phyloP scores from a whole-genome alignment of 2,329 filamentous ascomycete genomes.

The Lasiodiplodia gonubiensis region DNA sequence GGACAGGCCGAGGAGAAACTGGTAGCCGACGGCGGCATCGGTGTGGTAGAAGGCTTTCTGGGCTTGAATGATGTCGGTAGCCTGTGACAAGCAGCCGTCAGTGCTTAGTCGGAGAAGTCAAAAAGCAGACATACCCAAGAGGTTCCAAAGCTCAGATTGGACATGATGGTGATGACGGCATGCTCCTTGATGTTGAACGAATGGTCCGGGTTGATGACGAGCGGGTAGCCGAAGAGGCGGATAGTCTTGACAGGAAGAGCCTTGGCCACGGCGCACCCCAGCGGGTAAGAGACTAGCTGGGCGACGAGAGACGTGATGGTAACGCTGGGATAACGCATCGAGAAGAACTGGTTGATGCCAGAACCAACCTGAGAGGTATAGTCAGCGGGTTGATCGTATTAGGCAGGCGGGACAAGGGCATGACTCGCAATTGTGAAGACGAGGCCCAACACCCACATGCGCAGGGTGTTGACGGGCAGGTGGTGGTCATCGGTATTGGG shows the following conservation, averaged over 20 bases:
- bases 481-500: constrained; percentile 28
- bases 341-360: constrained; percentile 41
- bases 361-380: constrained; percentile 18
- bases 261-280: constrained; percentile 36
- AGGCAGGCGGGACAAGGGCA: neutral
- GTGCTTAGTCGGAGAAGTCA: neutral
- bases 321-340: constrained; percentile 54
- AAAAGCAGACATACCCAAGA: constrained; percentile 59
- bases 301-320: constrained; percentile 60
- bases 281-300: constrained; percentile 38
- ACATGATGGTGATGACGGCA: constrained; percentile 68
- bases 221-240: constrained; percentile 13
- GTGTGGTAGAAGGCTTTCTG: constrained; percentile 70
- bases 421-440: constrained; percentile 50
- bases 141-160: constrained; percentile 52
- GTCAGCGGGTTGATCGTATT: neutral
- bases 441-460: constrained; percentile 54
- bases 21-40: constrained; percentile 69
- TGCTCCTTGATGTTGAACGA: constrained; percentile 68
- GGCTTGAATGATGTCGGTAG: constrained; percentile 38
- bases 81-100: neutral
- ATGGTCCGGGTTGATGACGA: constrained; percentile 57
- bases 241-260: constrained; percentile 23
- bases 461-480: constrained; percentile 49
- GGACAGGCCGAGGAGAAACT: constrained; percentile 69